Base-by-base conservation (phyloP, 169 alveolate species). In the Cryptosporidium ryanae region DNA sequence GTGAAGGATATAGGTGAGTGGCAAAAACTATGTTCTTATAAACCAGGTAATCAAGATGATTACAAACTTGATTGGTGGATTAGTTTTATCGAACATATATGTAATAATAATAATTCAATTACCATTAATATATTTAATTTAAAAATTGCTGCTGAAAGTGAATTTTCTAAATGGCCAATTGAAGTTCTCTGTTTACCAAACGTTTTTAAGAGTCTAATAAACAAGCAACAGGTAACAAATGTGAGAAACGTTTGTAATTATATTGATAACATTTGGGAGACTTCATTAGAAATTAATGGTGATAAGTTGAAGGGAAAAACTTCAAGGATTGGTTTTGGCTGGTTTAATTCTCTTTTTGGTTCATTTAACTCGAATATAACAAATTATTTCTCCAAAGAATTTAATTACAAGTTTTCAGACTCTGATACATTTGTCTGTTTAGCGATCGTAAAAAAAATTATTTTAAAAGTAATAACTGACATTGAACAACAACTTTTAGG, bases 1-100 rank as follows among this genome's bases (percentile, higher is more conserved):
- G 87, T 76, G 44, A 76, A 76, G 52, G 87, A 76, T 46, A 76
- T 76, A 59, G 44, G 76, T 6, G 87, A 76, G 59, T 76, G 87
- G 87, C 87, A 76, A 25, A 76, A 21, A 46, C 43, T 76, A 25
- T 76, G 87, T 17, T 76, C 87, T 25, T 76, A 76, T 23, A 76
- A 63, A 55, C 63, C 63, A 32, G 64, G 63, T 55, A n/a, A 31
- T 25, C 65, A 76, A 54, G 87, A 76, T 23, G 87, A 76, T 5
- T 76, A 76, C 34, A 76, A 76, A 27, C n/a, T 76, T 21, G 87
- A 76, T n/a, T 76, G 87, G 87, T 76, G 87, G 87, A 8, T 43
- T 7, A 55, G 64, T 17, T 57, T 59, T 2, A 76, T 76, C 1
- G 87, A 76, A 29, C 18, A 27, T 7, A 8, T 61, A 0, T 76